Evolutionary conservation across 1,139 yeast genomes (phyloP), one percentile per base, ranked within the genome.

Genomic region (Pichia sp.): DNA sequence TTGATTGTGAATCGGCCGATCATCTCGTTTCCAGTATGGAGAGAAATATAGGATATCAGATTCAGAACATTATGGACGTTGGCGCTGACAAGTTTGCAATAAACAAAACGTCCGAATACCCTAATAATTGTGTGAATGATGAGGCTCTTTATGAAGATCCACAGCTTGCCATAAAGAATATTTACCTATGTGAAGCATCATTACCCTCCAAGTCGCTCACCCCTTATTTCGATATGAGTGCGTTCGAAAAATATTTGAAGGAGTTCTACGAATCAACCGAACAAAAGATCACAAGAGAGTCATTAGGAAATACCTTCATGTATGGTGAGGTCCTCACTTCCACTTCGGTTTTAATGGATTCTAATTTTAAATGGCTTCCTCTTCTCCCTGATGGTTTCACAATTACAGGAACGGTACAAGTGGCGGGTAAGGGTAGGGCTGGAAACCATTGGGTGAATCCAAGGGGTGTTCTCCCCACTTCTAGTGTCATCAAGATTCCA

Each of bases 371-470:
- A 11, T 56, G 85, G 37, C 60, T 88, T 37, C 62, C 67, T 13
- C 50, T 63, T 22, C 58, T 84, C 16, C 95, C 96, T 1, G 68
- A 76, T 29, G 96, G 96, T 0, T 67, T 78, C 32, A 65, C 81
- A 0, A 63, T 77, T n/a, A 70, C 81, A 4, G 94, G 93, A 2
- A 77, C 91, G 1, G 74, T 83, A 3, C 99, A 93, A 56, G 78
- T 85, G 1, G 73, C 87, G 1, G 99, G 98, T 1, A 68, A 93
- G 35, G 99, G 99, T 1, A 73, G 99, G 41, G 94, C 96, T 6
- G 94, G 93, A 3, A 93, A 93, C 50, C 79, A 79, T 2, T 93
- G 98, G 98, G 79, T 93, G 19, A 88, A 86, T 47, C 98, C 98
- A 1, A 71, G 73, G 25, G 99, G 99, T 7, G 94, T 87, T 1